Evolutionary conservation across 352 stramenopile species (phyloP).

Genomic region (Peronospora farinosa): DNA sequence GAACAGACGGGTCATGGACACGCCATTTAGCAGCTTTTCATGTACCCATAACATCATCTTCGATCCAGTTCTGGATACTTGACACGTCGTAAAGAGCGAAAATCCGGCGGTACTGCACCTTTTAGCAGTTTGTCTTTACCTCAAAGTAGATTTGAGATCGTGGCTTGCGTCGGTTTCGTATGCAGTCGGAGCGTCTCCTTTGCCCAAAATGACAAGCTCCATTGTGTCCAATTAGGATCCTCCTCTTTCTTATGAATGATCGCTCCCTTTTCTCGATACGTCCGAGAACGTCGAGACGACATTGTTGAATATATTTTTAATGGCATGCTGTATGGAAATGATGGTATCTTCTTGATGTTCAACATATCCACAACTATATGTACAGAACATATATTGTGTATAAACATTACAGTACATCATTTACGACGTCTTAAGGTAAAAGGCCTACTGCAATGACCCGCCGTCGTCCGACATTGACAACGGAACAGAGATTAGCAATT

Average conservation of each 20-base stretch:
- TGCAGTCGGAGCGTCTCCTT: slow-evolving; percentile 45
- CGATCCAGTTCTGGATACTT: slow-evolving; percentile 50
- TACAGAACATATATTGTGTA: too few relatives aligned
- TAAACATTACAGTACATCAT: too few relatives aligned
- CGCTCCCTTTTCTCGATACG: slow-evolving; percentile 52
- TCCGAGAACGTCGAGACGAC: slow-evolving; percentile 3
- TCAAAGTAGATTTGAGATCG: slow-evolving; percentile 59
- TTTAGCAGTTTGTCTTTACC: slow-evolving; percentile 39
- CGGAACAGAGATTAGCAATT: slow-evolving; percentile 63
- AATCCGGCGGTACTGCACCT: slow-evolving; percentile 35
- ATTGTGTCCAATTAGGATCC: slow-evolving; percentile 45
- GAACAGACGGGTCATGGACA: not conserved
- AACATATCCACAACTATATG: too few relatives aligned
- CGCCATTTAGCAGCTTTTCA: slow-evolving; percentile 22
- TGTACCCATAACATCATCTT: slow-evolving; percentile 38
- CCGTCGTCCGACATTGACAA: slow-evolving; percentile 38
- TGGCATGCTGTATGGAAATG: too few relatives aligned
- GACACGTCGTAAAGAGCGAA: slow-evolving; percentile 38
- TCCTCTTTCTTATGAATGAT: slow-evolving; percentile 53
- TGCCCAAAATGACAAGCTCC: slow-evolving; percentile 45
- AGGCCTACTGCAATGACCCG: too few relatives aligned
- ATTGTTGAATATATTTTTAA: too few relatives aligned
- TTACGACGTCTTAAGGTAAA: too few relatives aligned
- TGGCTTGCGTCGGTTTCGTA: slow-evolving; percentile 49
- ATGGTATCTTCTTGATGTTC: too few relatives aligned